phyloP scores from a whole-genome alignment of 345 rosid species.

The Ceriops zippeliana region DNA sequence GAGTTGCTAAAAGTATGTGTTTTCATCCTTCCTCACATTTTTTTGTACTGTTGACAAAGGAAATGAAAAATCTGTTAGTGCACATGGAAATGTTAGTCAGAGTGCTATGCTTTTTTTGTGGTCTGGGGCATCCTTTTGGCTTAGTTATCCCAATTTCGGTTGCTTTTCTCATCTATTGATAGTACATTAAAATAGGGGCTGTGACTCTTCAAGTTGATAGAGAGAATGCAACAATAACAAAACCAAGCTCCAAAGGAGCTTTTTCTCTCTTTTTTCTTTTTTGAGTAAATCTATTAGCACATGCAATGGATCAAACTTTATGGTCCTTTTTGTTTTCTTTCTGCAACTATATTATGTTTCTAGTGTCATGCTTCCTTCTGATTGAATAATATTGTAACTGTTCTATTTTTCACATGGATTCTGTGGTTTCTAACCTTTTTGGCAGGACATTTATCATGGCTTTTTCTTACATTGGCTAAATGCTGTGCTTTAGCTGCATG shows the following conservation, averaged over 20 bases:
- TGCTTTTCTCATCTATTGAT: too few species aligned
- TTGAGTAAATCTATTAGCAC: too few species aligned
- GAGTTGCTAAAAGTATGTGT: slow-evolving; percentile 77
- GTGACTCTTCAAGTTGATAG: too few species aligned
- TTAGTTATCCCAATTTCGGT: too few species aligned
- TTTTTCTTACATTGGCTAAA: neutral
- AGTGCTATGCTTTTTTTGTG: too few species aligned
- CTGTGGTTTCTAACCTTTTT: neutral
- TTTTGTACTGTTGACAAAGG: neutral
- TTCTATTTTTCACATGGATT: neutral
- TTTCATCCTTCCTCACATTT: neutral
- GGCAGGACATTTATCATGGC: neutral
- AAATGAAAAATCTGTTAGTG: neutral
- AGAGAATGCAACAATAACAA: too few species aligned
- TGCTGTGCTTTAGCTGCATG: neutral
- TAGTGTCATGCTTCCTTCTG: neutral
- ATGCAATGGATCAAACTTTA: too few species aligned
- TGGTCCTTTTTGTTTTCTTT: too few species aligned
- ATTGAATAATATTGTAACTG: neutral
- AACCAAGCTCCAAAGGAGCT: too few species aligned
- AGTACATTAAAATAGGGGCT: too few species aligned
- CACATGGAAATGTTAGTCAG: neutral
- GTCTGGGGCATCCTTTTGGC: too few species aligned
- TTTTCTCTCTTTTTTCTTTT: too few species aligned
- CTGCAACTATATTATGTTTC: neutral